Evolutionary conservation across 2,329 filamentous ascomycete genomes (phyloP), one percentile per base, ranked within the genome.

Genomic region (Gnomoniopsis smithogilvyi): DNA sequence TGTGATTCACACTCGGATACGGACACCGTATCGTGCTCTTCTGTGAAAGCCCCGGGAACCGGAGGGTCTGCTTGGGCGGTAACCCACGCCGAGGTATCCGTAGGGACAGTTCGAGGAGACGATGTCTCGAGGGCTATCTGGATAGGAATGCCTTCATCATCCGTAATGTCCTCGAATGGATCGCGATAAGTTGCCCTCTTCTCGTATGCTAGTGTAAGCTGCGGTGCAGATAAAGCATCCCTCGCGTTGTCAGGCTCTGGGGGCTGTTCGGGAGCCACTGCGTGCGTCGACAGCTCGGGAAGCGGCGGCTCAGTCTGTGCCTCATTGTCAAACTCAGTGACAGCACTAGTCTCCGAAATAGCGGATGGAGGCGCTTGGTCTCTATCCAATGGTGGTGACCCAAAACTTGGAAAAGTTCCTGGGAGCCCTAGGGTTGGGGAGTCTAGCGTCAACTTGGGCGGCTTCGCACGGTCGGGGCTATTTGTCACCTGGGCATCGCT

Each of bases 241-340:
- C 38, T 6, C 33, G 56, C 43, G 36, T 30, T 30, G 22, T 50
- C 34, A 53, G 24, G 33, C 49, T 30, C 17, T 53, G 49, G 46
- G 21, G 55, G 24, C n/a, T 49, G 46, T 8, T 58, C 51, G 26
- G 50, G 17, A 24, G 66, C 52, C 55, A 58, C 63, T 50, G 53
- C 52, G n/a, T 57, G 58, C 48, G 63, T 58, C 45, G 58, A 62
- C 49, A 50, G 64, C 60, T 66, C 67, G 43, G 57, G 74, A 17
- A 75, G 66, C 1, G 79, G 74, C 1, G 80, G 74, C 49, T 86
- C 82, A 1, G 80, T 83, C 68, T 92, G 89, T 22, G 86, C 80
- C 65, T 92, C 89, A n/a, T 79, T 80, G 64, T 92, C 90, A 64
- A 92, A 90, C 66, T 90, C 86, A 0, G 88, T 91, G 8, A 80